These are phyloP conservation scores for Metrosideros polymorpha DNA, from an alignment of 441 rosid species.

Conservation along the genomic window DNA sequence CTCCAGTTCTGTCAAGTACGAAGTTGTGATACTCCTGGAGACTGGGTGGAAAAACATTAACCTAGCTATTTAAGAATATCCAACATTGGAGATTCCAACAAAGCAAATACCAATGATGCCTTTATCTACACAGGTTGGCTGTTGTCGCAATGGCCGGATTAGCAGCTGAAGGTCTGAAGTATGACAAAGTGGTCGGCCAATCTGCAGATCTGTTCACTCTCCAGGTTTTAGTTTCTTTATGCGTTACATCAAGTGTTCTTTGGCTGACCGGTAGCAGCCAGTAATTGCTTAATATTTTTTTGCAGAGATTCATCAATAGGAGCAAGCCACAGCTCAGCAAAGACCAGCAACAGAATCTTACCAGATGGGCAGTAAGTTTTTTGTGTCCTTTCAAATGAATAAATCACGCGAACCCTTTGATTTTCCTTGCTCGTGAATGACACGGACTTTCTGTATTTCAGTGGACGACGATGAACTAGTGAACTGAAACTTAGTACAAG, in stretches of 20 bases:
- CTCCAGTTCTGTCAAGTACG: not conserved
- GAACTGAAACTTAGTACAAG: not conserved
- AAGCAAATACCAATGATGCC: not conserved
- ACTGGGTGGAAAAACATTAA: not conserved
- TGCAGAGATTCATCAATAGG: constrained; percentile 76
- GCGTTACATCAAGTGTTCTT: not conserved
- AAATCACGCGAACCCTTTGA: not conserved
- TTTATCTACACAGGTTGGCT: constrained; percentile 39
- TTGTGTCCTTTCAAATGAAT: not conserved
- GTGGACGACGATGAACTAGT: not conserved
- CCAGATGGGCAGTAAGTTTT: constrained; percentile 88
- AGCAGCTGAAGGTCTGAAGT: constrained; percentile 82
- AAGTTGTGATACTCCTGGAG: not conserved
- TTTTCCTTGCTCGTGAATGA: not conserved
- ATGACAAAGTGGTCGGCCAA: constrained; percentile 87
- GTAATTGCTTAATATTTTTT: not conserved
- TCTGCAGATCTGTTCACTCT: constrained; percentile 93
- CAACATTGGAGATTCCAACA: not conserved
- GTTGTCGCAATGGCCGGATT: constrained; percentile 92
- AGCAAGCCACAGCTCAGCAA: constrained; percentile 75
- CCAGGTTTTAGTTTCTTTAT: constrained; percentile 34
- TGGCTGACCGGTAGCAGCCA: not conserved
- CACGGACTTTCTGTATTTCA: not conserved
- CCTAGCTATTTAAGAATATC: not conserved
- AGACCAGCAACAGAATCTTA: constrained; percentile 87